phyloP scores from a whole-genome alignment of 257 asterid species.

The Craterostigma plantagineum region DNA sequence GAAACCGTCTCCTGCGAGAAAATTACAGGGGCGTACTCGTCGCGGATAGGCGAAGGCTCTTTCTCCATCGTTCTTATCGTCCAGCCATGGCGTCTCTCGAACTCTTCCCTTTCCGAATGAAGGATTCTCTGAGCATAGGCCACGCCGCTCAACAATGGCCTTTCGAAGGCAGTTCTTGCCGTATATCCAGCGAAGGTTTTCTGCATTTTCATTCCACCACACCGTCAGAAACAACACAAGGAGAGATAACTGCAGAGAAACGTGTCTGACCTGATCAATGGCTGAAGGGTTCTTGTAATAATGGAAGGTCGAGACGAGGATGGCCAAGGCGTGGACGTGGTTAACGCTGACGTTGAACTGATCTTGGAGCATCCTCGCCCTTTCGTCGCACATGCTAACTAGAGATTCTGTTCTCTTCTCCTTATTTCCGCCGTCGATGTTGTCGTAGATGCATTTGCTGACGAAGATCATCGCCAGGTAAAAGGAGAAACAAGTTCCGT shows the following conservation, averaged over 20 bases:
- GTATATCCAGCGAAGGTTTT: constrained; percentile 84
- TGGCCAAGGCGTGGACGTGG: constrained; percentile 92
- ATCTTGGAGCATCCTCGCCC: constrained; percentile 94
- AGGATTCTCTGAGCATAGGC: constrained; percentile 83
- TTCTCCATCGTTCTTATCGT: constrained; percentile 70
- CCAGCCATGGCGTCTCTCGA: constrained; percentile 75
- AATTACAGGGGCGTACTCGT: constrained; percentile 84
- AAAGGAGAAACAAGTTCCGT: constrained; percentile 29
- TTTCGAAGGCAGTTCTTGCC: constrained; percentile 78
- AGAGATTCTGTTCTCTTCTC: constrained; percentile 58
- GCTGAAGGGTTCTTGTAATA: constrained; percentile 80
- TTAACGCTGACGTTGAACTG: constrained; percentile 85
- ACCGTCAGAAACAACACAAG: not conserved
- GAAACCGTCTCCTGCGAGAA: constrained; percentile 87
- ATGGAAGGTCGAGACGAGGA: constrained; percentile 79
- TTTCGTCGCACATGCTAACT: constrained; percentile 80
- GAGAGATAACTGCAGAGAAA: not conserved
- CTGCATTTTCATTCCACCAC: constrained; percentile 27
- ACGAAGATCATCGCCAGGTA: constrained; percentile 14
- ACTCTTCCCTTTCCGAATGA: constrained; percentile 48
- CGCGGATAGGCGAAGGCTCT: constrained; percentile 69
- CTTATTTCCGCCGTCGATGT: constrained; percentile 29
- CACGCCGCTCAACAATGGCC: constrained; percentile 89
- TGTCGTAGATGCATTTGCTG: constrained; percentile 18
- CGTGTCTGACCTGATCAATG: constrained; percentile 55